Base-by-base conservation (phyloP, 805 yeast genomes). In the Metschnikowia arizonensis region DNA sequence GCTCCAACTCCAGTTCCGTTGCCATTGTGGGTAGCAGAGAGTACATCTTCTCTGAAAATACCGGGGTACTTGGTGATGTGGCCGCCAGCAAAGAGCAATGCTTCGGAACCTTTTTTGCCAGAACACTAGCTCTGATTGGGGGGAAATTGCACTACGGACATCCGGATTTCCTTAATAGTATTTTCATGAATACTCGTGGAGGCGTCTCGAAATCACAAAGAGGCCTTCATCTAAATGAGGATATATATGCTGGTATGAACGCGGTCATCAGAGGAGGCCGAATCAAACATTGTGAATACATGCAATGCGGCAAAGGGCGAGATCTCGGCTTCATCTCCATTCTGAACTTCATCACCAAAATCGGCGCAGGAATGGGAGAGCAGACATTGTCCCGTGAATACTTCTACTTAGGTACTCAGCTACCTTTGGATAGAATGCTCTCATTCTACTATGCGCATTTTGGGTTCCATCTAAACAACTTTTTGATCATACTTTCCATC, bases 361-460 rank as follows among this genome's bases (percentile, higher is more conserved):
- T 85, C 76, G 95, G 95, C 67, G 90, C 93, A 55, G 95, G 95
- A 68, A 85, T 85, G 95, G 93, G 93, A 65, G 95, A 85, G 67
- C 95, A 85, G 65, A 83, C 85, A 82, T 70, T 85, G 49, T 84
- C 90, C 23, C 77, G 95, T 69, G 95, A 85, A 64, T 85, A 85
- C 63, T 85, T 82, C 66, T 84, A 85, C 65, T 65, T 85, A 64
- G 88, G 91, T 59, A 82, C 91, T 31, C 89, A 82, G 60, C 69
- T 85, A 51, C 93, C 91, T 35, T 66, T 85, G 58, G 91, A 85
- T 63, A 77, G 91, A 66, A 83, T 85, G 74, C 74, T 85, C 52
- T 82, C 91, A 8, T 85, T 85, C 73, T 85, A 83, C 71, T 85
- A 83, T 66, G 95, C 91, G 14, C 95, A 85, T 65, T 82, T 88